Evolutionary conservation across 306 rosid genomes (phyloP).

Genomic region (Rubus parviflorus): DNA sequence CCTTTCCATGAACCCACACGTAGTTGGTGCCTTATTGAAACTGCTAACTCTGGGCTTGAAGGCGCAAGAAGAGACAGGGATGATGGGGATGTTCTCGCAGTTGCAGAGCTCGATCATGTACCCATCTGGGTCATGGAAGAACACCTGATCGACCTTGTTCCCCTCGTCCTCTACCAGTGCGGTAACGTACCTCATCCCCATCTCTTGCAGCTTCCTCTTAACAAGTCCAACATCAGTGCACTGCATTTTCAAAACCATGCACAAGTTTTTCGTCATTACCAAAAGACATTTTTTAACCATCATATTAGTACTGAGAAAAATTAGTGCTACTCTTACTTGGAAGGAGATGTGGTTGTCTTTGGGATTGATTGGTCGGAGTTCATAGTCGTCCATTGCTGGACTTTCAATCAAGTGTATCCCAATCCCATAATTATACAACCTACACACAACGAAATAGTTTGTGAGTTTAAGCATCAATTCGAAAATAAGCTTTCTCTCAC

Average conservation of each 20-base stretch:
- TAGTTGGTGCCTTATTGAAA: constrained; percentile 51
- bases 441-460: constrained; percentile 10
- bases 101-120: constrained; percentile 80
- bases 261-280: not conserved
- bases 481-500: not conserved
- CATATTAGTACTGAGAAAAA: not conserved
- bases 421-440: constrained; percentile 80
- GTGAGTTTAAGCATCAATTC: not conserved
- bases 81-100: constrained; percentile 71
- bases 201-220: constrained; percentile 65
- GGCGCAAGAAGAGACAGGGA: constrained; percentile 62
- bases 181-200: constrained; percentile 70
- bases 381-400: constrained; percentile 54
- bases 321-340: constrained; percentile 39
- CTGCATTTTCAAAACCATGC: constrained; percentile 37
- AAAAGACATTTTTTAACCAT: not conserved
- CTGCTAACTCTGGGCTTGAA: constrained; percentile 54
- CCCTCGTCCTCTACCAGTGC: constrained; percentile 72
- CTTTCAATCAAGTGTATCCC: constrained; percentile 82
- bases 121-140: constrained; percentile 88
- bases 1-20: constrained; percentile 74
- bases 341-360: constrained; percentile 84
- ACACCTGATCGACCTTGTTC: constrained; percentile 63
- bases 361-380: constrained; percentile 60
- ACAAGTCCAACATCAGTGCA: constrained; percentile 78